These are phyloP conservation scores for Solanum raphanifolium DNA, from an alignment of 257 asterid genomes.

Conservation along the genomic window DNA sequence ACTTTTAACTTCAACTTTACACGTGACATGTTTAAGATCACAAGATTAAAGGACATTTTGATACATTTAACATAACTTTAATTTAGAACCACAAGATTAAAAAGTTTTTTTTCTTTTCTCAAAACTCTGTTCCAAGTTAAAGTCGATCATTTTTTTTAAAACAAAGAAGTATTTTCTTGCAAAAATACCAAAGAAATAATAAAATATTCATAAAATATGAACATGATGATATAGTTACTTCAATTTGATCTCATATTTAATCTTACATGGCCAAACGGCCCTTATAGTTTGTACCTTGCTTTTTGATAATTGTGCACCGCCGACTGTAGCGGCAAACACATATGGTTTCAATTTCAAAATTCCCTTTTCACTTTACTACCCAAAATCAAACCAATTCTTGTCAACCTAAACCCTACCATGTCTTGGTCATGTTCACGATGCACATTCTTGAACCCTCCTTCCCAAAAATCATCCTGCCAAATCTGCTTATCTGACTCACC, in stretches of 20 bases:
- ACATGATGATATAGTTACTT: background rate
- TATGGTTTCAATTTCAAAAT: constrained; percentile 4
- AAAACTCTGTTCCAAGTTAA: too few species aligned
- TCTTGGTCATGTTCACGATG: constrained; percentile 76
- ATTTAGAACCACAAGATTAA: too few species aligned
- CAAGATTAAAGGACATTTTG: too few species aligned
- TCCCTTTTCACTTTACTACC: background rate
- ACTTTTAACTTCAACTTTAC: too few species aligned
- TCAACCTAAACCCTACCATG: constrained; percentile 22
- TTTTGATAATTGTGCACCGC: background rate
- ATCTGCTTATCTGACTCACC: constrained; percentile 41
- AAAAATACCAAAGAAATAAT: background rate
- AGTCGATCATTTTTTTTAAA: too few species aligned
- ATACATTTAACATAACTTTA: too few species aligned
- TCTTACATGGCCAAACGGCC: background rate
- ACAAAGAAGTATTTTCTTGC: too few species aligned
- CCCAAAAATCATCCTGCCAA: constrained; percentile 49
- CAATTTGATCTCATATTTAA: too few species aligned
- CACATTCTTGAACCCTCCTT: constrained; percentile 75
- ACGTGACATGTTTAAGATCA: too few species aligned
- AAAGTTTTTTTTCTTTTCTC: too few species aligned
- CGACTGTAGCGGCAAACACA: constrained; percentile 6
- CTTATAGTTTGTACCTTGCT: background rate
- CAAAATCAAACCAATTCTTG: background rate
- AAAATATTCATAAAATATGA: too few species aligned